phyloP scores from a whole-genome alignment of 106 monocot species.

The Iris macrosiphon region DNA sequence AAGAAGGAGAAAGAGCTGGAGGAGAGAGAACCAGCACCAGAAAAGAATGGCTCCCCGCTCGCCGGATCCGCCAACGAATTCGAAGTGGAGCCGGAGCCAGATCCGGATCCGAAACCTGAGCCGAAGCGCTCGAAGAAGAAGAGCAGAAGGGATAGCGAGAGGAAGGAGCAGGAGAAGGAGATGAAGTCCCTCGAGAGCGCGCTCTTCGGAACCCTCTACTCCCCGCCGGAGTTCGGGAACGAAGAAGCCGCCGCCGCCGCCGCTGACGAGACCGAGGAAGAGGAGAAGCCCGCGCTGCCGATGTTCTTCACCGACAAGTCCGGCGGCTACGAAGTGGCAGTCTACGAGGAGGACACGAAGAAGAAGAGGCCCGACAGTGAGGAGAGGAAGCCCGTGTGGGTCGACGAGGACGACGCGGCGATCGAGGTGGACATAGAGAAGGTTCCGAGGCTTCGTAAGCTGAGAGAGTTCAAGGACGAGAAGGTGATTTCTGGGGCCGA shows the following conservation, averaged over 20 bases:
- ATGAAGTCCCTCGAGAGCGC: conserved; percentile 55
- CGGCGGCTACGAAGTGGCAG: conserved; percentile 18
- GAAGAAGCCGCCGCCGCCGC: too few relatives aligned
- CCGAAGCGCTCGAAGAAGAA: conserved; percentile 31
- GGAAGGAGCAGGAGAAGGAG: conserved; percentile 34
- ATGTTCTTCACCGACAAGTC: conserved; percentile 49
- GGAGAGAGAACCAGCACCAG: too few relatives aligned
- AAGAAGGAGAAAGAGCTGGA: conserved; percentile 15
- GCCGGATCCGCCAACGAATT: not conserved
- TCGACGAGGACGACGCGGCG: conserved; percentile 65
- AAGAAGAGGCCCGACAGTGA: not conserved
- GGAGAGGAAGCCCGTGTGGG: conserved; percentile 62
- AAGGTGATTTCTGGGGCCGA: conserved; percentile 50
- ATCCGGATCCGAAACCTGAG: too few relatives aligned
- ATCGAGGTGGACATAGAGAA: conserved; percentile 44
- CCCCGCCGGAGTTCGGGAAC: conserved; percentile 47
- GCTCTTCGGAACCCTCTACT: conserved; percentile 57
- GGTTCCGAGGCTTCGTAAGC: conserved; percentile 54
- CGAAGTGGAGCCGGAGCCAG: not conserved
- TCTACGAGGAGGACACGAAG: conserved; percentile 23
- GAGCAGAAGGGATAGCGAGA: not conserved
- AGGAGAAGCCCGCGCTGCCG: not conserved
- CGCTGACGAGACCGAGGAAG: not conserved
- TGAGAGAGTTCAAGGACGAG: conserved; percentile 51
- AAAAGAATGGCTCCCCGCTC: too few relatives aligned